Conservation (phyloP, 83 land plant genomes). For the Picea abies region DNA sequence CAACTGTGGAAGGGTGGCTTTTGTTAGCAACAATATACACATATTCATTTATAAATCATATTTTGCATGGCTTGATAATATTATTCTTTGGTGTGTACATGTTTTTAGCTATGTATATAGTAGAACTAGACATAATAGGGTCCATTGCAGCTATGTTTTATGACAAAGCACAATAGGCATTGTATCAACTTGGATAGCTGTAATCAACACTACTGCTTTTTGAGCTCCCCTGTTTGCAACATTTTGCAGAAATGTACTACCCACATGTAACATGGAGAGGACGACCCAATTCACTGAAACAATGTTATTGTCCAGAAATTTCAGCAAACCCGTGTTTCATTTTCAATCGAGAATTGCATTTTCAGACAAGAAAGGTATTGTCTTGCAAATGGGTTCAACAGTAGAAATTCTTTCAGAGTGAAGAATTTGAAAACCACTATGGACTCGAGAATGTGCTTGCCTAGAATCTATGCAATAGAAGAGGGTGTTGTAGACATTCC, state of each 20-base stretch:
- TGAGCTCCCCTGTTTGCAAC: not conserved
- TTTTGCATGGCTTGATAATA: not conserved
- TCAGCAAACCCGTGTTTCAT: not conserved
- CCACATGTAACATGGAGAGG: not conserved
- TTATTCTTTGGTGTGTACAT: slow-evolving; percentile 33
- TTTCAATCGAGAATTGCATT: not conserved
- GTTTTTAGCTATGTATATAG: slow-evolving; percentile 33
- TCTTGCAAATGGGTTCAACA: not conserved
- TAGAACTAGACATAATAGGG: too few relatives aligned
- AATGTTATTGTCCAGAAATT: not conserved
- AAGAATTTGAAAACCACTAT: not conserved
- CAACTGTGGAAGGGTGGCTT: not conserved
- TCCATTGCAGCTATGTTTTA: too few relatives aligned
- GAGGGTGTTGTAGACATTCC: not conserved
- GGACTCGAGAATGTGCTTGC: not conserved
- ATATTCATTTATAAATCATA: not conserved
- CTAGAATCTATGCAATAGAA: not conserved
- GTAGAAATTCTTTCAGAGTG: not conserved
- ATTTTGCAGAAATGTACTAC: not conserved
- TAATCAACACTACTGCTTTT: too few relatives aligned
- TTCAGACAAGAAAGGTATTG: not conserved
- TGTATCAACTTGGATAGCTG: too few relatives aligned
- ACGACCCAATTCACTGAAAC: not conserved
- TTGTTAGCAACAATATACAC: not conserved
- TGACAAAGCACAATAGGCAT: too few relatives aligned